A percentile compares a stretch with the other conserved stretches of the same genome.
These are phyloP conservation scores for Barbarea vulgaris DNA, from an alignment of 345 rosid genomes.

Conservation along the genomic window DNA sequence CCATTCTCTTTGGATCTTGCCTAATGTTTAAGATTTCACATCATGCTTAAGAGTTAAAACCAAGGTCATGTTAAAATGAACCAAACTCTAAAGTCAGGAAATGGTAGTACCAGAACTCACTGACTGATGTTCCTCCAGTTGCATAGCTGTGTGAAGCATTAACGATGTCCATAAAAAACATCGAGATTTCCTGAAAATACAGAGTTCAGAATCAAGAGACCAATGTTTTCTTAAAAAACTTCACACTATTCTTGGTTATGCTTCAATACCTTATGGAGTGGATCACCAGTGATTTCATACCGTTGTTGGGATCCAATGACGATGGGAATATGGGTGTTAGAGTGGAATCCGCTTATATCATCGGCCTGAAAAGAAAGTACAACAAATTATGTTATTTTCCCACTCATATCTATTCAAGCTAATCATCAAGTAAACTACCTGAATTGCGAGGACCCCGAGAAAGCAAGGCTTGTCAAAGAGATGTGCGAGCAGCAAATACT, in stretches of 20 bases:
- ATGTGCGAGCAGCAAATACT: slow-evolving; percentile 84
- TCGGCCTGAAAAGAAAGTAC: slow-evolving; percentile 61
- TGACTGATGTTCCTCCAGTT: slow-evolving; percentile 85
- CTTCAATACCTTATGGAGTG: slow-evolving; percentile 70
- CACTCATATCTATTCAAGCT: slow-evolving; percentile 9
- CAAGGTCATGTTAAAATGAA: neutral
- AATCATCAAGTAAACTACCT: slow-evolving; percentile 34
- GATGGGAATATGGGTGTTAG: slow-evolving; percentile 89
- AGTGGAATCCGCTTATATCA: slow-evolving; percentile 84
- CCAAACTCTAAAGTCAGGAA: slow-evolving; percentile 10
- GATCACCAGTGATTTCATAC: slow-evolving; percentile 89
- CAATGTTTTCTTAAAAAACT: neutral
- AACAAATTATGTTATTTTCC: neutral
- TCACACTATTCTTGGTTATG: slow-evolving; percentile 2
- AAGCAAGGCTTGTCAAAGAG: slow-evolving; percentile 98
- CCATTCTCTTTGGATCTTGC: slow-evolving; percentile 83
- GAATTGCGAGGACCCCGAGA: slow-evolving; percentile 79
- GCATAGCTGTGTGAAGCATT: slow-evolving; percentile 91
- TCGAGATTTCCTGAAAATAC: slow-evolving; percentile 61
- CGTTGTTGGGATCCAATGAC: slow-evolving; percentile 93
- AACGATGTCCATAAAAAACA: slow-evolving; percentile 79
- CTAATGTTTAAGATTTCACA: slow-evolving; percentile 44
- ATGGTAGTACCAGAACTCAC: slow-evolving; percentile 78
- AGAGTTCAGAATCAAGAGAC: slow-evolving; percentile 32
- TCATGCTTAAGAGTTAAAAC: slow-evolving; percentile 6